These are phyloP conservation scores for Trichophyton schoenleinii DNA, from an alignment of 2,329 filamentous ascomycete species.

Conservation along the genomic window DNA sequence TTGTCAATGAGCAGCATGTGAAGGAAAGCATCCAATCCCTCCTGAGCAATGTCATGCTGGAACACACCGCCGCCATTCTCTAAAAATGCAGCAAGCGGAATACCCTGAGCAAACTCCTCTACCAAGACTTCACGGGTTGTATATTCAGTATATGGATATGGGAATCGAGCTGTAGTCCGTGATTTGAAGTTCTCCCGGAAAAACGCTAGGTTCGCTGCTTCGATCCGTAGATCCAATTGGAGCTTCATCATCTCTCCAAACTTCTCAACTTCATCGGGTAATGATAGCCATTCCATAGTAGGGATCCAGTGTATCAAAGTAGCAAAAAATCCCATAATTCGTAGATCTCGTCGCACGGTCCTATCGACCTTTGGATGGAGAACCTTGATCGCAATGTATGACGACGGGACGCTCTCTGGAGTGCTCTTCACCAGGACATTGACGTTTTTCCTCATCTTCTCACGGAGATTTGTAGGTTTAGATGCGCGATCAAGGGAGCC, in stretches of 20 bases:
- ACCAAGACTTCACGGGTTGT: slow-evolving; percentile 85
- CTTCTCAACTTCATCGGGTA: slow-evolving; percentile 84
- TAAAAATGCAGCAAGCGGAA: slow-evolving; percentile 79
- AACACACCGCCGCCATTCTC: slow-evolving; percentile 86
- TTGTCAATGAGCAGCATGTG: slow-evolving; percentile 96
- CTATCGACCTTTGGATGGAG: slow-evolving; percentile 84
- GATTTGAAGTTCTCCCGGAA: slow-evolving; percentile 87
- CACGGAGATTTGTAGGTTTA: slow-evolving; percentile 45
- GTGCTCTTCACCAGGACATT: slow-evolving; percentile 76
- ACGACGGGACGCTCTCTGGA: slow-evolving; percentile 73
- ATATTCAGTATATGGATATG: slow-evolving; percentile 83
- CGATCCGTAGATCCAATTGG: slow-evolving; percentile 90
- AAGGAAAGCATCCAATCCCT: slow-evolving; percentile 88
- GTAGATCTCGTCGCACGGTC: slow-evolving; percentile 75
- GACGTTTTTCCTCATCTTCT: slow-evolving; percentile 67
- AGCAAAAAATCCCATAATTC: slow-evolving; percentile 91
- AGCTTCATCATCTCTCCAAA: slow-evolving; percentile 98
- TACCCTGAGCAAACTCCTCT: slow-evolving; percentile 91
- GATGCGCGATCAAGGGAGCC: slow-evolving; percentile 44
- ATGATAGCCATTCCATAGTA: slow-evolving; percentile 91
- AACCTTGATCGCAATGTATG: slow-evolving; percentile 91
- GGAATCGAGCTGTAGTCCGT: slow-evolving; percentile 89
- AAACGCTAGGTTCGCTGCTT: slow-evolving; percentile 72
- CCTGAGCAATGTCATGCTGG: slow-evolving; percentile 85
- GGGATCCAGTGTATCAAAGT: slow-evolving; percentile 71